Percentiles rank a stretch among this genome's conserved stretches.
phyloP scores from a whole-genome alignment of 768 basidiomycete species.

The Termitomyces bulborhizus region DNA sequence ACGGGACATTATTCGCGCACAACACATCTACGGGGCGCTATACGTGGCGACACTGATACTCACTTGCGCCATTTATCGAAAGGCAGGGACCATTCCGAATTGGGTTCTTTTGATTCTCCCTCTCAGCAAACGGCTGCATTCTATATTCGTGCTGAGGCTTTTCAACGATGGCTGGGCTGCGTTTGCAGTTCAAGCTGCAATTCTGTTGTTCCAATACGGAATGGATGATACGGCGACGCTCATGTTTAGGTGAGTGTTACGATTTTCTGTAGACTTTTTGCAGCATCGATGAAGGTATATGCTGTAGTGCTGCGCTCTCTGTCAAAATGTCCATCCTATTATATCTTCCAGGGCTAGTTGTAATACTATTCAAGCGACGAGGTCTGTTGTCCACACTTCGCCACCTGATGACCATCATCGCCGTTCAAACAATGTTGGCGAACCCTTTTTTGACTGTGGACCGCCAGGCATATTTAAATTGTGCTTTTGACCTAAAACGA shows the following conservation, averaged over 20 bases:
- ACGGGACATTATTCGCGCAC: conserved; percentile 53
- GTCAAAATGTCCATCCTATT: conserved; percentile 94
- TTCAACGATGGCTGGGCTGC: conserved; percentile 96
- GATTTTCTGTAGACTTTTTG: neutral
- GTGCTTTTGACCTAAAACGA: conserved; percentile 84
- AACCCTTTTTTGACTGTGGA: conserved; percentile 62
- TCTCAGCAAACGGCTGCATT: conserved; percentile 90
- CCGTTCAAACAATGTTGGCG: conserved; percentile 58
- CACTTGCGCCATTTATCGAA: conserved; percentile 62
- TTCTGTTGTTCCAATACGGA: conserved; percentile 57
- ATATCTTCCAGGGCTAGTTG: conserved; percentile 83
- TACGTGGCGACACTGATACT: conserved; percentile 65
- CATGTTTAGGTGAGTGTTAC: conserved; percentile 63
- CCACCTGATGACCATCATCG: conserved; percentile 40
- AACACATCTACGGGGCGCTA: conserved; percentile 71
- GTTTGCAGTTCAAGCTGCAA: conserved; percentile 56
- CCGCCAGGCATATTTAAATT: conserved; percentile 56
- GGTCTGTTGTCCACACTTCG: conserved; percentile 50
- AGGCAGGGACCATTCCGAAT: conserved; percentile 58
- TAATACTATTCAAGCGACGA: conserved; percentile 71
- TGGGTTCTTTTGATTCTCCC: conserved; percentile 68
- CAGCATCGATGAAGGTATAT: neutral
- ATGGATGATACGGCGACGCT: conserved; percentile 58
- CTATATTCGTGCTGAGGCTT: conserved; percentile 83
- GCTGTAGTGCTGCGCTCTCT: conserved; percentile 67